These are phyloP conservation scores for Juncus effusus DNA, from an alignment of 176 grass and related monocot species.

Conservation along the genomic window DNA sequence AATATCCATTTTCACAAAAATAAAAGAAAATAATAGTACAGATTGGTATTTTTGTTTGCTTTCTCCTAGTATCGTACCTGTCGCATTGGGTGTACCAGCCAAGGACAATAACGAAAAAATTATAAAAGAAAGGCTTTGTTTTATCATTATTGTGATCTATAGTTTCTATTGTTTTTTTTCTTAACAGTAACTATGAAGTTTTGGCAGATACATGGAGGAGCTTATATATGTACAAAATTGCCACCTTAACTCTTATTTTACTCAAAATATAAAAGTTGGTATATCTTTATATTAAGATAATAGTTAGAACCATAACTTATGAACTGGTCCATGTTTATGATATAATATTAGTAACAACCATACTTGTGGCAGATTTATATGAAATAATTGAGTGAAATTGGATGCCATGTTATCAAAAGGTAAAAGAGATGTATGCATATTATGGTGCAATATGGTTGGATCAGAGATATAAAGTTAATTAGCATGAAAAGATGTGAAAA, in stretches of 20 bases:
- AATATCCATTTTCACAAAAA: neutral
- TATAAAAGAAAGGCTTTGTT: neutral
- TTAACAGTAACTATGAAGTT: constrained; percentile 1
- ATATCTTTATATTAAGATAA: constrained; percentile 2
- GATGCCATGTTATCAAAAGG: constrained; percentile 5
- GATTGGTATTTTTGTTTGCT: constrained; percentile 1
- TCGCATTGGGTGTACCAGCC: constrained; percentile 7
- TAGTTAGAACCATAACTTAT: constrained; percentile 12
- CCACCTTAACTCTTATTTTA: neutral
- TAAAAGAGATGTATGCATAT: constrained; percentile 12
- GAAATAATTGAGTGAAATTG: neutral
- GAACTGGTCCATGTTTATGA: no score
- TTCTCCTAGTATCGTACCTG: constrained; percentile 11
- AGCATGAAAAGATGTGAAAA: constrained; percentile 22
- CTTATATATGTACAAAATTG: constrained; percentile 25
- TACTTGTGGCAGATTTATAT: no score
- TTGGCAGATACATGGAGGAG: neutral
- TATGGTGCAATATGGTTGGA: constrained; percentile 10
- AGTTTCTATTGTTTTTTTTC: neutral
- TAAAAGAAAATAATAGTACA: no score
- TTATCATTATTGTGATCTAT: constrained; percentile 8
- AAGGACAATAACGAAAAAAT: neutral
- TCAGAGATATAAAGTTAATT: constrained; percentile 13
- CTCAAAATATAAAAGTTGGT: neutral
- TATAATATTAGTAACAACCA: no score